Conservation (phyloP, 2,329 filamentous ascomycete species). For the Cordyceps cicadae region DNA sequence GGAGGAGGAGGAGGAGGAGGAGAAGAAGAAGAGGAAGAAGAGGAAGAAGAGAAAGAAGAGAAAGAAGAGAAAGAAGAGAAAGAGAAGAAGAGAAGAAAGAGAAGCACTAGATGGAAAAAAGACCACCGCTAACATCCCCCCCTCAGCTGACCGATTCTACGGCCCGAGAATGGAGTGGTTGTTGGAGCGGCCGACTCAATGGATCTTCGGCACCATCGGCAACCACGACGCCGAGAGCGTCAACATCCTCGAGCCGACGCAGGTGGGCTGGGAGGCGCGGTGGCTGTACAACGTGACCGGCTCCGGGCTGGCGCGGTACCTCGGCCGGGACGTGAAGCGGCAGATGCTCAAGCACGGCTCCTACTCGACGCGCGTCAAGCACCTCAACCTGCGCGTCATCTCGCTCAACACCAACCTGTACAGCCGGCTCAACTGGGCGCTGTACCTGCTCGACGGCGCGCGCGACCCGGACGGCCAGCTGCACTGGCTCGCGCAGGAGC, state of each 20-base stretch:
- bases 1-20: too few species aligned
- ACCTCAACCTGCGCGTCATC: conserved; percentile 45
- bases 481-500: conserved; percentile 44
- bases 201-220: conserved; percentile 45
- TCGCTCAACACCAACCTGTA: conserved; percentile 54
- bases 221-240: conserved; percentile 49
- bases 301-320: conserved; percentile 38
- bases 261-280: conserved; percentile 32
- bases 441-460: conserved; percentile 43
- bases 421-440: conserved; percentile 49
- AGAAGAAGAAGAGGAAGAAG: too few species aligned
- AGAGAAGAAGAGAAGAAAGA: too few species aligned
- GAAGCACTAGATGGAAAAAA: conserved; percentile 16
- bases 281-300: conserved; percentile 47
- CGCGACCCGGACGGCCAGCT: conserved; percentile 45
- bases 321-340: conserved; percentile 26
- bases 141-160: too few species aligned
- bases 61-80: too few species aligned
- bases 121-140: too few species aligned
- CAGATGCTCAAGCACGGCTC: conserved; percentile 35
- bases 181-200: conserved; percentile 22
- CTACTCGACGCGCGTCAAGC: conserved; percentile 39
- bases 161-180: too few species aligned
- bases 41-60: too few species aligned
- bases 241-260: conserved; percentile 41